Evolutionary conservation across 768 basidiomycete species (phyloP), one percentile per base, ranked within the genome.

Genomic region (Agaricus bisporus): DNA sequence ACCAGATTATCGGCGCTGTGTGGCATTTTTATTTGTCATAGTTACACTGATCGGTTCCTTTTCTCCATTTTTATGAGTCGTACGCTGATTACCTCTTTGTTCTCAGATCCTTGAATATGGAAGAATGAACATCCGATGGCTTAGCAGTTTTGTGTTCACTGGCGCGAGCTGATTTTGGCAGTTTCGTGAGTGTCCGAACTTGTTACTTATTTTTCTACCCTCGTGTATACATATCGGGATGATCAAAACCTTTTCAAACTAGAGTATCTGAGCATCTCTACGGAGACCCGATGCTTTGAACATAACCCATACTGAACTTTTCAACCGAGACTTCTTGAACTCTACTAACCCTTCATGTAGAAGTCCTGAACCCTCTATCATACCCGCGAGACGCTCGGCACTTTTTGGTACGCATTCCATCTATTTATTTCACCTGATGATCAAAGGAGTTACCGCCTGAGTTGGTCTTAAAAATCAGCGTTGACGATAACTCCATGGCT

Each of bases 371-470:
- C 8, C 18, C 11, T 15, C n/a, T 54, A 15, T 3, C n/a, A n/a
- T n/a, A n/a, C n/a, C n/a, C n/a, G n/a, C n/a, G n/a, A n/a, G n/a
- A n/a, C n/a, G n/a, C n/a, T n/a, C n/a, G n/a, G n/a, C n/a, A n/a
- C n/a, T n/a, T n/a, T 18, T 5, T 2, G 55, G 80, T 80, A 64
- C 73, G 75, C 66, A 26, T 44, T 59, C 42, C 11, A 1, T 59
- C 55, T 55, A 3, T 46, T 42, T 60, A 57, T 50, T 54, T 68
- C 45, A 5, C 36, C 50, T 74, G 85, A 86, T 85, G 83, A 75
- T 71, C 69, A 68, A 82, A 76, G 88, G 87, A 90, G 75, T 90
- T 90, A 90, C 88, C 88, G 88, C 87, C 88, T 83, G 86, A 88
- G 62, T 72, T 60, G 59, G 56, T 66, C 70, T 64, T 64, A 32